Evolutionary conservation across 352 stramenopile genomes (phyloP), one percentile per base, ranked within the genome.

Genomic region (Phytophthora vignae): DNA sequence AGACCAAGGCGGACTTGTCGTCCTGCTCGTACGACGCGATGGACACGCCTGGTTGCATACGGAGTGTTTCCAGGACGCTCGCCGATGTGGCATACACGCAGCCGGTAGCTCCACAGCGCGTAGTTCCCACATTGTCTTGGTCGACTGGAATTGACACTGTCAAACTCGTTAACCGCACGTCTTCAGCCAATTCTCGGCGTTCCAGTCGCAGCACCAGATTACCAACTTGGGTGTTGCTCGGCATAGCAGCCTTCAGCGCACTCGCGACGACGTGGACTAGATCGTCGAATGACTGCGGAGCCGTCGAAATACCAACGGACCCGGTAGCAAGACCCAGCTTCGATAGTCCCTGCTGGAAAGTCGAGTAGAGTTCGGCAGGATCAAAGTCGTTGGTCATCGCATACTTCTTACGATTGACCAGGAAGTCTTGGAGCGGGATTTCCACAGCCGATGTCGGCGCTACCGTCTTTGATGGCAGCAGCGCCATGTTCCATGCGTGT

Each of bases 401-500:
- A 52, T 71, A 69, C 52, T 72, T 71, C 36, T 67, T 50, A 36
- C 55, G 57, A 48, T 64, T 67, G 15, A 8, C 33, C 11, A 74
- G 42, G 29, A 74, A 72, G 38, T 73, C 64, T n/a, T n/a, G n/a
- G 2, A 81, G 25, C 10, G 60, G 58, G 19, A 81, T 75, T 33
- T 77, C 67, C n/a, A 21, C 40, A 22, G 62, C 50, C n/a, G 42
- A 64, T 3, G 42, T 63, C 5, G 59, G 56, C 9, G 21, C 40
- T 17, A 5, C 52, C 22, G 40, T 36, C 33, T 72, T 48, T 11
- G 44, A 74, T 25, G 46, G 57, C 19, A 80, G 50, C 5, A 84
- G 17, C 22, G 64, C 50, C 5, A 15, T 31, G n/a, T 71, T 82
- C 78, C 78, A 85, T 12, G 74, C 64, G 50, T 76, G 69, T 7